Conservation (phyloP, 306 rosid genomes). For the Citrullus colocynthis region DNA sequence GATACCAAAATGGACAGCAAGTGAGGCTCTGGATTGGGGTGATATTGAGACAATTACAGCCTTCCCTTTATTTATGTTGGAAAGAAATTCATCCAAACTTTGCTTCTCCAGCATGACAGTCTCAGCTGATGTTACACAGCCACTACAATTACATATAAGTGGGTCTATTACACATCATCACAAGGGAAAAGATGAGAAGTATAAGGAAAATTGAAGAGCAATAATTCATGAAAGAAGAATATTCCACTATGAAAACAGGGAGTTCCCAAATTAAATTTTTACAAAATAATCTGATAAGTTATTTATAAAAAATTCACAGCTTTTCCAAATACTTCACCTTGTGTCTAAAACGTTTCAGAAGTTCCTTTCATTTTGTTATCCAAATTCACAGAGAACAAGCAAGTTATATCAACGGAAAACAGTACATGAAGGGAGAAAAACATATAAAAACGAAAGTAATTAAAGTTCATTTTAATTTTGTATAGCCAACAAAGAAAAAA, state of each 20-base stretch:
- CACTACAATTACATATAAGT: slow-evolving; percentile 42
- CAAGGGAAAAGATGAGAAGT: not conserved
- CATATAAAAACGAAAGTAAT: not conserved
- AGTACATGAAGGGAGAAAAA: not conserved
- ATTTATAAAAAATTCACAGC: not conserved
- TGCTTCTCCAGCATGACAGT: slow-evolving; percentile 94
- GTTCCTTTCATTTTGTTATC: not conserved
- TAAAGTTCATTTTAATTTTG: not conserved
- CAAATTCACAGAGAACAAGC: not conserved
- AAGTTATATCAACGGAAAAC: not conserved
- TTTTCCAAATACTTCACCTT: not conserved
- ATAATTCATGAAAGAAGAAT: not conserved
- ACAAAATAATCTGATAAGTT: not conserved
- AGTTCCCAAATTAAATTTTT: not conserved
- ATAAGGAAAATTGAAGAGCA: not conserved
- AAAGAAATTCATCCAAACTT: slow-evolving; percentile 85
- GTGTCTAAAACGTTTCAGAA: not conserved
- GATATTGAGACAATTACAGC: slow-evolving; percentile 69
- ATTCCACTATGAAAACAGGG: not conserved
- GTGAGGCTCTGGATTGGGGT: slow-evolving; percentile 93
- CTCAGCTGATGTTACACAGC: slow-evolving; percentile 92
- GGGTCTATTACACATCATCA: not conserved
- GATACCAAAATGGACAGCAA: slow-evolving; percentile 76
- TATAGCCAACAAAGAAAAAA: not conserved
- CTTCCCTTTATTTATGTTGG: slow-evolving; percentile 49